Conservation (phyloP, 306 rosid genomes). For the Erythrophleum fordii region DNA sequence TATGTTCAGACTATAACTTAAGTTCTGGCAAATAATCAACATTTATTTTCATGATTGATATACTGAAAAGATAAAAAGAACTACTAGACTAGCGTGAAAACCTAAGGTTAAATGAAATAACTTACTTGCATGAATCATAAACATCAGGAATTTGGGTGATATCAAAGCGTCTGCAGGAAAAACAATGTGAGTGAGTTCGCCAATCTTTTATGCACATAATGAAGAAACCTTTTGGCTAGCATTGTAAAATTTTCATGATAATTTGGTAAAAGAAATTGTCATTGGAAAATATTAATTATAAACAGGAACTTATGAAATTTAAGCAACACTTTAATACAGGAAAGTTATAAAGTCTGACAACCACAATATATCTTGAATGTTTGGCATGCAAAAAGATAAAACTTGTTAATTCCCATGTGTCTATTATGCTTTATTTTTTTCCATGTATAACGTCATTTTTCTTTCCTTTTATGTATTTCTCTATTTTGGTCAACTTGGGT, state of each 20-base stretch:
- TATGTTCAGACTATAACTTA: not conserved
- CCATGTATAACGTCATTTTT: too few relatives aligned
- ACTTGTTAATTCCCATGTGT: too few relatives aligned
- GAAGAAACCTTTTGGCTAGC: slow-evolving; percentile 13
- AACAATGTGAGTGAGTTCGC: slow-evolving; percentile 25
- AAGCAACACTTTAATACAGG: slow-evolving; percentile 8
- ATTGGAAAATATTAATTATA: slow-evolving; percentile 21
- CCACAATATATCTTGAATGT: not conserved
- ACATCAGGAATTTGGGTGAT: slow-evolving; percentile 95
- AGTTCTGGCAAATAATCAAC: slow-evolving; percentile 18
- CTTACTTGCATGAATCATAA: slow-evolving; percentile 99
- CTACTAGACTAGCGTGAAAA: slow-evolving; percentile 4
- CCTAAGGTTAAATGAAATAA: slow-evolving; percentile 24
- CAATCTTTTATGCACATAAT: slow-evolving; percentile 9
- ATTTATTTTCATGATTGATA: slow-evolving; percentile 7
- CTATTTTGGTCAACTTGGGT: too few relatives aligned
- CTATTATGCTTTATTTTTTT: too few relatives aligned
- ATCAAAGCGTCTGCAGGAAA: slow-evolving; percentile 83
- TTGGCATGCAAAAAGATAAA: not conserved
- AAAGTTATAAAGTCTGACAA: slow-evolving; percentile 7
- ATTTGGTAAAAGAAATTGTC: slow-evolving; percentile 14
- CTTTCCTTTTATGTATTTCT: too few relatives aligned
- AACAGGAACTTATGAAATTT: slow-evolving; percentile 4
- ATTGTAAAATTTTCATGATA: slow-evolving; percentile 15
- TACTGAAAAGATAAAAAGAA: slow-evolving; percentile 14